Evolutionary conservation across 1,284 basidiomycete species (phyloP), one percentile per base, ranked within the genome.

Genomic region (Cutaneotrichosporon sp.): DNA sequence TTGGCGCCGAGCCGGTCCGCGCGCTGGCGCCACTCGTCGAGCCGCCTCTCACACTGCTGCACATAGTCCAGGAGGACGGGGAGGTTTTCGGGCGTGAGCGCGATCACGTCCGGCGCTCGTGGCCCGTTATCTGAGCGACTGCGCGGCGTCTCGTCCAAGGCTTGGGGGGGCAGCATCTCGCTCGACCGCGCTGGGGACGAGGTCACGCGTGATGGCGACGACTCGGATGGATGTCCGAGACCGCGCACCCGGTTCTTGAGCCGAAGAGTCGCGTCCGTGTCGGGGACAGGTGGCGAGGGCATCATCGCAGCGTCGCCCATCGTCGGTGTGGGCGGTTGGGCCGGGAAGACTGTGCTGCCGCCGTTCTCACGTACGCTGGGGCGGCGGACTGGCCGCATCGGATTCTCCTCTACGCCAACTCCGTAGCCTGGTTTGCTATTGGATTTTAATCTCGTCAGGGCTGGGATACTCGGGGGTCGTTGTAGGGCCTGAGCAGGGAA

Each of bases 61-160:
- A 77, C 64, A 60, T 75, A 76, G 40, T 76, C 75, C 53, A 79
- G 65, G 51, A 79, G 61, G 11, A 70, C 70, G 18, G 76, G 75
- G 36, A 79, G 60, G 61, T 78, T 77, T 51, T 79, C 76, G 21
- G 77, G 77, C 18, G 77, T 77, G 11, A 79, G 58, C n/a, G 72
- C 74, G 6, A 76, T 72, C 0, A 71, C 58, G 18, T 60, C 61
- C 26, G 7, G 36, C 14, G 42, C 38, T 7, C 42, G 49, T 21
- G 59, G 49, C 21, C 57, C 63, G 13, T 47, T 56, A 49, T 68
- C 60, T 18, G 63, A 63, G 21, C 61, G 50, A 21, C 60, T 64
- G 36, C 67, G 63, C 11, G 63, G 61, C 53, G 59, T 63, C 36
- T 64, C 63, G 13, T 58, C 61, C 8, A 30, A 40, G 4, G 22